Evolutionary conservation across 2,329 filamentous ascomycete species (phyloP), one percentile per base, ranked within the genome.

Genomic region (Teratosphaeria gauchensis): DNA sequence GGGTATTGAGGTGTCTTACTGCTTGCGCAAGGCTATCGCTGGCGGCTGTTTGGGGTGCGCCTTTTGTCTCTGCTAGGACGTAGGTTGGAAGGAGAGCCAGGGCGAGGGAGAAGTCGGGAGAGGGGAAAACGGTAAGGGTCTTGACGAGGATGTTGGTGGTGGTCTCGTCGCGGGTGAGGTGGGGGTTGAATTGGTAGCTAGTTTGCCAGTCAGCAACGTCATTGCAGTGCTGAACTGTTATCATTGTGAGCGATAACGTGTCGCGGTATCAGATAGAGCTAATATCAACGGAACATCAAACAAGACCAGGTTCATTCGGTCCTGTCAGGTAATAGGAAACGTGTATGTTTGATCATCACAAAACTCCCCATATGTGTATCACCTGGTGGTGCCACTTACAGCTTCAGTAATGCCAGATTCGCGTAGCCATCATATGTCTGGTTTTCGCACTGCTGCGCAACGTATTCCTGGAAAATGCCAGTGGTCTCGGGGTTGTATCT

Each of bases 121-220:
- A 92, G 64, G 94, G 94, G 82, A 99, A 99, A 78, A 96, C 89
- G 68, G 92, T 96, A 74, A 99, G 86, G 66, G 92, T 84, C 82
- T 97, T 99, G 81, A 95, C 92, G 75, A 99, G 90, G 79, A 97
- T 89, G 83, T 97, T 97, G 82, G 94, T 97, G 76, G 94, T 91
- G 72, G 92, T 90, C 77, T 99, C 94, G 73, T 96, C 89, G 80
- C 94, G 92, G 73, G 92, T 86, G 69, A 96, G 90, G 81, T 97
- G 92, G 56, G 94, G 94, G 84, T 99, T 99, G 80, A 99, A 96
- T 80, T 99, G 95, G 83, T 99, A 99, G 65, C 94, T 99, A 16
- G 69, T 33, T 54, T 53, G 11, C 11, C 54, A 19, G 55, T 60
- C 42, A 57, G 30, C 19, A 12, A 42, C 21, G 14, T 4, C 12